Base-by-base conservation (phyloP, 257 asterid species). In the Solanum sejunctum region DNA sequence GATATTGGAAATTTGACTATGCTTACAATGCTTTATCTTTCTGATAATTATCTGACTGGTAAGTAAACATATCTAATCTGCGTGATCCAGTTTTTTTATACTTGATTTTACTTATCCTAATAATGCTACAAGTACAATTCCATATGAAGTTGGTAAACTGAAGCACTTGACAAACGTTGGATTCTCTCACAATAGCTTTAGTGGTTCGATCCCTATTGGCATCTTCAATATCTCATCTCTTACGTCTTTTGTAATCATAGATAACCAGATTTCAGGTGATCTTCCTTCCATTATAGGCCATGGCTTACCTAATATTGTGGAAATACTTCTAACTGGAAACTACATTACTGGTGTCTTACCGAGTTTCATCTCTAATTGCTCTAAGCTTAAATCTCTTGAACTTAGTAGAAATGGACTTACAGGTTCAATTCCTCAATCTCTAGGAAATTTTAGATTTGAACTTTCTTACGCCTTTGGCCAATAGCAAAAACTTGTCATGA, bases 241-340 rank as follows among this genome's bases (percentile, higher is more conserved):
- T 11, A n/a, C 52, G 57, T 26, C 12, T 41, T 82, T 89, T 60
- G 36, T 64, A n/a, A 67, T 91, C 52, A 64, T 77, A 26, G 54
- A 43, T 49, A 91, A 91, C 63, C n/a, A 85, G n/a, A 72, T 90
- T 56, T 57, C 86, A 4, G 89, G 93, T 18, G 83, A 11, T 12
- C 63, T 89, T 85, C 89, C 85, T 26, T 54, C 88, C 7, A 79
- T 51, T 66, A 45, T 86, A 47, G 86, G 86, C 28, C 71, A 26
- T 11, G 8, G 36, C 12, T 32, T 63, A 51, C 86, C 86, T 41
- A 73, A 86, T 49, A 51, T 86, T 83, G 73, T 41, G 36, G 18
- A 2, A 58, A 67, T 83, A 1, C 23, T 32, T 20, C 82, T 85
- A 13, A 52, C 23, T 21, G 9, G 2, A 61, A 82, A 86, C 41